Percentiles rank a stretch among this genome's conserved stretches.
Conservation (phyloP, 2,329 filamentous ascomycete species). For the Stagonosporopsis vannaccii region DNA sequence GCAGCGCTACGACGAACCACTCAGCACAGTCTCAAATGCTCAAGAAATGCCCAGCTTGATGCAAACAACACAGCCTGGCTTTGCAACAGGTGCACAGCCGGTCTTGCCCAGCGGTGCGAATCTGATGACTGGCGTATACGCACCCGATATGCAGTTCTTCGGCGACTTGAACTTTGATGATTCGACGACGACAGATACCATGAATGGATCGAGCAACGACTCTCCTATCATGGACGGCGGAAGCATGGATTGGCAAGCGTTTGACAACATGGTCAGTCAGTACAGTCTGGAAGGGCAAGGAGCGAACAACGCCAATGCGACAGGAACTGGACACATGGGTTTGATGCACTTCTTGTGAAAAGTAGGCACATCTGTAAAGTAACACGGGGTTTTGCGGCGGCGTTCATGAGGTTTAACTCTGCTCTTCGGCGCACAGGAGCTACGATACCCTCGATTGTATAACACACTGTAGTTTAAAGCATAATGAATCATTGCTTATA, state of each 20-base stretch:
- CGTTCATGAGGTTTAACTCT: background rate
- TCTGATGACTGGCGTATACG: conserved; percentile 1
- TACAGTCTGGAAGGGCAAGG: conserved; percentile 53
- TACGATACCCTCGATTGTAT: conserved; percentile 16
- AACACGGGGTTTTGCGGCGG: background rate
- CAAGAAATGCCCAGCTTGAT: background rate
- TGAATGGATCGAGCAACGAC: conserved; percentile 18
- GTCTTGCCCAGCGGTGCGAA: conserved; percentile 1
- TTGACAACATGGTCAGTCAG: conserved; percentile 58
- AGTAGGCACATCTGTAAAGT: background rate
- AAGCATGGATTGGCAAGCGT: conserved; percentile 57
- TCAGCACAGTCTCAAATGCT: background rate
- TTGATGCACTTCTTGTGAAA: conserved; percentile 16
- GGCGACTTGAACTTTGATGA: conserved; percentile 5
- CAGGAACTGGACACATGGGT: conserved; percentile 10
- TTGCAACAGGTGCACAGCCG: conserved; percentile 6
- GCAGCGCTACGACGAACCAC: background rate
- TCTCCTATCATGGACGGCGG: conserved; percentile 47
- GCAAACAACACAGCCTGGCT: conserved; percentile 5
- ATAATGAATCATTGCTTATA: background rate
- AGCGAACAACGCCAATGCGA: background rate
- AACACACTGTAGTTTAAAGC: conserved; percentile 2
- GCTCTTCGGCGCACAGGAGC: conserved; percentile 5
- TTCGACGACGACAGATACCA: conserved; percentile 27
- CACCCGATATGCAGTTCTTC: conserved; percentile 5